Evolutionary conservation across 1,284 basidiomycete species (phyloP).

Genomic region (Papiliotrema fonsecae): DNA sequence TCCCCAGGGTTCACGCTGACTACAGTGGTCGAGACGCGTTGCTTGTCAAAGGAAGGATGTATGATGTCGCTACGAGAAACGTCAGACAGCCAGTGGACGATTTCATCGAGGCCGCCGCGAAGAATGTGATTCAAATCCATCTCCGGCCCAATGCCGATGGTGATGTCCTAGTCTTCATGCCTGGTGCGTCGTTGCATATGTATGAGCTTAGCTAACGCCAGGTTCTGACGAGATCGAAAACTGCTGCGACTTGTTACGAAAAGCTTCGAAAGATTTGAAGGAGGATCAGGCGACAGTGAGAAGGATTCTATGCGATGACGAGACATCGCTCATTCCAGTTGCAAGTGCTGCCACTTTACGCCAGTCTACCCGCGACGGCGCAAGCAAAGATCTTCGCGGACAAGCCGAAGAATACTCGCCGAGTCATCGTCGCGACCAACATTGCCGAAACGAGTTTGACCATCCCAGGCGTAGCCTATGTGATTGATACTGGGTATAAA

Average conservation of each 20-base stretch:
- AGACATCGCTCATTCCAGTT: conserved; percentile 53
- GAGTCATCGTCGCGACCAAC: conserved; percentile 90
- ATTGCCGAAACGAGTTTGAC: conserved; percentile 99
- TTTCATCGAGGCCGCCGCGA: conserved; percentile 82
- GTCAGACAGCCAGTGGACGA: conserved; percentile 69
- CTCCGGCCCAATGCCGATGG: conserved; percentile 62
- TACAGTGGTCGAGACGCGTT: conserved; percentile 54
- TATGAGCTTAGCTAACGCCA: conserved; percentile 20
- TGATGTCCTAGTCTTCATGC: conserved; percentile 89
- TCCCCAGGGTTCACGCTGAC: conserved; percentile 3
- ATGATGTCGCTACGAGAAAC: conserved; percentile 80
- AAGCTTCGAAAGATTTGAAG: conserved; percentile 63
- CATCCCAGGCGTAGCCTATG: conserved; percentile 90
- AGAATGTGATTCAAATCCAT: conserved; percentile 88
- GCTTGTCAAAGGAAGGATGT: conserved; percentile 88
- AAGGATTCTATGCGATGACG: conserved; percentile 10
- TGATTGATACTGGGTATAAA: conserved; percentile 90
- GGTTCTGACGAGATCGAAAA: conserved; percentile 97
- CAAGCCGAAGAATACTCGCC: conserved; percentile 67
- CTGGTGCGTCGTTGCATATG: conserved; percentile 53
- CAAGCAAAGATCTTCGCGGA: conserved; percentile 74
- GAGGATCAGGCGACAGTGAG: conserved; percentile 55
- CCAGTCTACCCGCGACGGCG: conserved; percentile 70
- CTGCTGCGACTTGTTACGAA: conserved; percentile 65
- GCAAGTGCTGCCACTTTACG: conserved; percentile 72